A percentile compares a stretch with the other conserved stretches of the same genome.
Evolutionary conservation across 2,329 filamentous ascomycete genomes (phyloP).

Genomic region (Scorias spongiosa): DNA sequence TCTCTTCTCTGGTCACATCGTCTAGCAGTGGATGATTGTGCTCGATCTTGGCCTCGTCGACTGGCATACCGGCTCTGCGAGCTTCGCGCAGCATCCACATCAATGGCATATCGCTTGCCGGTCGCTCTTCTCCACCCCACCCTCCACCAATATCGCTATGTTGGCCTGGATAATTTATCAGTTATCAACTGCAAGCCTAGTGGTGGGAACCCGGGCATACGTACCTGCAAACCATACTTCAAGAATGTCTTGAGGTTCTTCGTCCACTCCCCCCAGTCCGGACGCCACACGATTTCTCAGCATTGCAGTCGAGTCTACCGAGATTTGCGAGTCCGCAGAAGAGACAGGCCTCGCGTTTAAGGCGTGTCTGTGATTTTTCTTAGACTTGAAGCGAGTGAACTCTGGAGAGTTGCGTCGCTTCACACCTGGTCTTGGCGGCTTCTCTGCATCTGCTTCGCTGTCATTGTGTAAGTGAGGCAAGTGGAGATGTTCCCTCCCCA

Average conservation of each 20-base stretch:
- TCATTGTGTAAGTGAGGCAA: conserved; percentile 3
- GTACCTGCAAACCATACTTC: conserved; percentile 65
- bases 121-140: conserved; percentile 6
- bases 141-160: conserved; percentile 34
- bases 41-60: conserved; percentile 46
- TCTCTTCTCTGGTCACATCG: neutral
- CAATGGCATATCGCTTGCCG: conserved; percentile 5
- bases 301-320: conserved; percentile 6
- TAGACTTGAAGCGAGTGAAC: conserved; percentile 1
- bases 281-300: conserved; percentile 2
- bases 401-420: conserved; percentile 1
- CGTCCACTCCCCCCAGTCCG: conserved; percentile 1
- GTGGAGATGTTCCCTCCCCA: conserved; percentile 6
- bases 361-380: conserved; percentile 1
- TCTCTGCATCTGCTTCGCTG: conserved; percentile 6
- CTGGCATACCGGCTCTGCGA: conserved; percentile 49
- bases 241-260: conserved; percentile 50
- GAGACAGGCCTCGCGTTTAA: conserved; percentile 5
- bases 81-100: conserved; percentile 46
- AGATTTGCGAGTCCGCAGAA: conserved; percentile 16
- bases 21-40: neutral
- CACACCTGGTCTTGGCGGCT: conserved; percentile 2
- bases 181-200: too few relatives aligned
- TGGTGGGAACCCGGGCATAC: too few relatives aligned
- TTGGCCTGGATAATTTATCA: conserved; percentile 23